These are phyloP conservation scores for Nothophytophthora sp. DNA, from an alignment of 352 stramenopile species.

Conservation along the genomic window DNA sequence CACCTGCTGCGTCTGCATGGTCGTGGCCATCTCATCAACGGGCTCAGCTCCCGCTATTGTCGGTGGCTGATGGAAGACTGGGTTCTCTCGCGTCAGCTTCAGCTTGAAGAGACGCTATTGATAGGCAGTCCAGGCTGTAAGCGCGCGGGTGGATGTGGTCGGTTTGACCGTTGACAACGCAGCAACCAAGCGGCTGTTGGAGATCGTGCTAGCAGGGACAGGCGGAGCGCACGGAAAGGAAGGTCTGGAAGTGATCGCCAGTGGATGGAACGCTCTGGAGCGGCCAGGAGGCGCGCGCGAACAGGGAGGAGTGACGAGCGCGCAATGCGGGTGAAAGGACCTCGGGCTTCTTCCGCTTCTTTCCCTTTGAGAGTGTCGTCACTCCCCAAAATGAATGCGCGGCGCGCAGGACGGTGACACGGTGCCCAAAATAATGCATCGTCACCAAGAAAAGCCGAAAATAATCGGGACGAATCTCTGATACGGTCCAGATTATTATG, in stretches of 20 bases:
- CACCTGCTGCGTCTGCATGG: constrained; percentile 32
- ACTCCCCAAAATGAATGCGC: background rate
- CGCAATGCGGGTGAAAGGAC: background rate
- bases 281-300: background rate
- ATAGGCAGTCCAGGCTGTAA: no score
- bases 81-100: background rate
- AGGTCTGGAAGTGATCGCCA: background rate
- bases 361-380: constrained; percentile 2
- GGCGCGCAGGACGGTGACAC: background rate
- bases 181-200: background rate
- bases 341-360: constrained; percentile 10
- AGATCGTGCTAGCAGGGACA: background rate
- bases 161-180: no score
- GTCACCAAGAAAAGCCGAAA: constrained; percentile 5
- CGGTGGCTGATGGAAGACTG: background rate
- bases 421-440: background rate
- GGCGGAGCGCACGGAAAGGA: constrained; percentile 2
- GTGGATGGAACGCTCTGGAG: background rate
- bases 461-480: background rate
- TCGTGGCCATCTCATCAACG: constrained; percentile 21
- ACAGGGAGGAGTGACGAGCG: background rate
- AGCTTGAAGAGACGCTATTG: no score
- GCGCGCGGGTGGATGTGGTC: no score
- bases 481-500: no score
- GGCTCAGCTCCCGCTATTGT: background rate